Base-by-base conservation (phyloP, 1,284 basidiomycete genomes). In the Sphagnurus paluster region DNA sequence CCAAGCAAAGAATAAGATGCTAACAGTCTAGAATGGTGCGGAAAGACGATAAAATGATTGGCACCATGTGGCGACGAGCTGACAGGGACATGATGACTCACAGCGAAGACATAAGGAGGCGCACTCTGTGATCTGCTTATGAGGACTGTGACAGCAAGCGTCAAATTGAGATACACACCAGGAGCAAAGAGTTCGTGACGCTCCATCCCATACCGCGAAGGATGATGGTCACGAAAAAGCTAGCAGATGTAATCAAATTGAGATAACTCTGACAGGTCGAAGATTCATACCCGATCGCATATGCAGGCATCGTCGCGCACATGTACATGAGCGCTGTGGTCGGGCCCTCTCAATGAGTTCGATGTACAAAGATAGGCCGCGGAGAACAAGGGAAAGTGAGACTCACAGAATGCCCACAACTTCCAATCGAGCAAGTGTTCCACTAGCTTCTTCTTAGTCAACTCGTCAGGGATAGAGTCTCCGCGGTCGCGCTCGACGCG, bases 151-250 rank as follows among this genome's bases (percentile, higher is more conserved):
- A 5, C 19, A 29, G 28, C 36, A 23, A 32, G n/a, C 19, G 11
- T 8, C 28, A 13, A 36, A 23, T 37, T 25, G 20, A 28, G 44
- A 23, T 29, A 51, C 66, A 14, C 46, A 72, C 71, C 59, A 75
- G 48, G 30, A 75, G 59, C 32, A 75, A 54, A 4, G 73, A 70
- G 21, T 67, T 57, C 14, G 56, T 57, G 33, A 69, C 50, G 44
- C 62, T 68, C 74, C 74, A 76, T 6, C 74, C 74, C 69, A 76
- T 70, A 5, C 71, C 69, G 21, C 65, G 61, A 38, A 76, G 58
- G 32, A 76, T 74, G 39, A 70, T 63, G 3, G 73, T 70, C 16
- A 75, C 52, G 44, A 76, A 76, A 50, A 68, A 71, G 14, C 72
- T 72, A 43, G n/a, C 9, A 10, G 19, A 13, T 35, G 16, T 24